phyloP scores from a whole-genome alignment of 2,329 filamentous ascomycete species.

The Ascochyta rabiei region DNA sequence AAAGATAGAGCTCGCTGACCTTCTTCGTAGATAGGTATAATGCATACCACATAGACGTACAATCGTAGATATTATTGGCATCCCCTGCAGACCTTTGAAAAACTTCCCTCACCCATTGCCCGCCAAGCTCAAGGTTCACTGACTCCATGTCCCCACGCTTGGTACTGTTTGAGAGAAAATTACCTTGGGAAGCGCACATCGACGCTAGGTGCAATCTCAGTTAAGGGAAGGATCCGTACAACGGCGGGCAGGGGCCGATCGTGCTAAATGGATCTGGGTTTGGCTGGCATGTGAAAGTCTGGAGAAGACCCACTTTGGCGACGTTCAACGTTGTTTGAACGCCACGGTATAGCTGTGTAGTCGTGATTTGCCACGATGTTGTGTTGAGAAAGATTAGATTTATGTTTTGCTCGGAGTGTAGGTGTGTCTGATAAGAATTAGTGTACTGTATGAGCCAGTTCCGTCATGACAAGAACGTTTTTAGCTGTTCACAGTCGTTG shows the following conservation, averaged over 20 bases:
- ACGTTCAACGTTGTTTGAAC: not conserved
- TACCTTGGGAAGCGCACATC: not conserved
- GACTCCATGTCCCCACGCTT: slow-evolving; percentile 7
- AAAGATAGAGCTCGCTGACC: not conserved
- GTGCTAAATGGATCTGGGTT: slow-evolving; percentile 15
- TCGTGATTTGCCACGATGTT: no score
- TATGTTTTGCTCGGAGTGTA: no score
- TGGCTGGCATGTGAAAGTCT: slow-evolving; percentile 32
- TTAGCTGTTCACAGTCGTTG: no score
- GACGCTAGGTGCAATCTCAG: slow-evolving; percentile 14
- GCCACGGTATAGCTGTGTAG: no score
- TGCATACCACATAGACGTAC: not conserved
- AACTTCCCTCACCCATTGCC: not conserved
- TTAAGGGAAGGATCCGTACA: slow-evolving; percentile 16
- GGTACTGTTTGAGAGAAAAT: not conserved
- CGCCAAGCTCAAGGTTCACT: slow-evolving; percentile 6
- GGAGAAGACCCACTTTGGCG: slow-evolving; percentile 23
- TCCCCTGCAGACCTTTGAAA: not conserved
- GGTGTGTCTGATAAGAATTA: not conserved
- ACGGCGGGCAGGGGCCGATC: slow-evolving; percentile 27
- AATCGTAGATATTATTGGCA: no score
- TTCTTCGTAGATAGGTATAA: not conserved
- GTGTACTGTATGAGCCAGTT: not conserved
- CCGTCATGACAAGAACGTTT: no score
- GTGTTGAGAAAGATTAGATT: no score